These are phyloP conservation scores for Trifolium subterraneum DNA, from an alignment of 306 rosid species.

Conservation along the genomic window DNA sequence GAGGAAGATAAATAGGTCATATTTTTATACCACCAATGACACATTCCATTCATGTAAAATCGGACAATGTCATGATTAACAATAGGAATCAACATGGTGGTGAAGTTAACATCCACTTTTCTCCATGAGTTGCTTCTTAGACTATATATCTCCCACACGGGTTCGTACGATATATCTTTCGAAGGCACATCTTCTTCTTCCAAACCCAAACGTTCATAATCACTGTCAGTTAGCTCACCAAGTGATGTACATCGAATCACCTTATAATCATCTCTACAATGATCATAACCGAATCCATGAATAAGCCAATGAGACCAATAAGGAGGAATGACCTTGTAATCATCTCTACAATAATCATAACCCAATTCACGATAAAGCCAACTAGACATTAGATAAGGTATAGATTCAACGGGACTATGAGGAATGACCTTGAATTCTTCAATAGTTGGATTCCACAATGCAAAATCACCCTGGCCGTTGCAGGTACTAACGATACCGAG, in stretches of 20 bases:
- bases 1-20: too few species aligned
- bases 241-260: not conserved
- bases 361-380: too few species aligned
- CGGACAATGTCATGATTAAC: not conserved
- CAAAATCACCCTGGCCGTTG: too few species aligned
- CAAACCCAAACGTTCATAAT: not conserved
- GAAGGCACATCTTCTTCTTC: not conserved
- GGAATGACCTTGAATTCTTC: not conserved
- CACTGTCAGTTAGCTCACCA: not conserved
- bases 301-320: not conserved
- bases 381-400: not conserved
- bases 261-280: not conserved
- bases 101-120: not conserved
- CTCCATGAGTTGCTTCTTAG: not conserved
- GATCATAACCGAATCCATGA: not conserved
- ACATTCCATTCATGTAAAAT: not conserved
- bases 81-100: not conserved
- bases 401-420: not conserved
- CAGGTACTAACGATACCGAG: too few species aligned
- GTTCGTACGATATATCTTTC: not conserved
- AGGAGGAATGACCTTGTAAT: too few species aligned
- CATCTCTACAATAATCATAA: too few species aligned
- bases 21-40: not conserved
- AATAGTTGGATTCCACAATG: not conserved
- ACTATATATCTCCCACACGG: not conserved